These are phyloP conservation scores for Lactifluus rugatus DNA, from an alignment of 768 basidiomycete genomes.

Conservation along the genomic window DNA sequence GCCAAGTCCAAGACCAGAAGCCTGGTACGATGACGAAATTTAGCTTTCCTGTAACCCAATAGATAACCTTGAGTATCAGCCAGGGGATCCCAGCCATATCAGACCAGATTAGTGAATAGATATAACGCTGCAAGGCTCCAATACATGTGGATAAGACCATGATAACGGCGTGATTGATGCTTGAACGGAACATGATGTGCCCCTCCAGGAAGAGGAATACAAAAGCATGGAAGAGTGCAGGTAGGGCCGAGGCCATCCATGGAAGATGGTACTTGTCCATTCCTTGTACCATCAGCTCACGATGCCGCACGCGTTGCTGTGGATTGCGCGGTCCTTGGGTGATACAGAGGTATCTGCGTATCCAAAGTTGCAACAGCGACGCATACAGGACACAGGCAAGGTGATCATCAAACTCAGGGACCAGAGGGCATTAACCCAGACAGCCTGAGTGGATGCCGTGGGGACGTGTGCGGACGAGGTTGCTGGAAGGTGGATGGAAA, in stretches of 20 bases:
- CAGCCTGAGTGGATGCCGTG: neutral
- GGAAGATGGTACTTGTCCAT: neutral
- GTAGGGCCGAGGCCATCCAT: neutral
- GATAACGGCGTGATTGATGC: neutral
- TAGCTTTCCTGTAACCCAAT: neutral
- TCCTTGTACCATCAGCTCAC: neutral
- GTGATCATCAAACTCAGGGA: slow-evolving; percentile 1
- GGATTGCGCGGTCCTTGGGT: neutral
- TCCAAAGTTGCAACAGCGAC: slow-evolving; percentile 4
- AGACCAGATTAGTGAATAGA: neutral
- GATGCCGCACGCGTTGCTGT: neutral
- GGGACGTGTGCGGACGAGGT: neutral
- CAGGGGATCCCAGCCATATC: neutral
- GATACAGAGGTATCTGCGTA: neutral
- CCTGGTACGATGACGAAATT: neutral
- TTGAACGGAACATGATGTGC: neutral
- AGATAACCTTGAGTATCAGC: neutral
- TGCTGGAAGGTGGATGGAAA: too few relatives aligned
- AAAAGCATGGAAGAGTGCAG: neutral
- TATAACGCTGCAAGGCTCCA: neutral
- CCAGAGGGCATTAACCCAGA: neutral
- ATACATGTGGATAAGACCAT: neutral
- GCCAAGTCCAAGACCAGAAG: neutral
- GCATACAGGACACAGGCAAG: neutral
- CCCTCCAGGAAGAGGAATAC: neutral